Evolutionary conservation across 2,329 filamentous ascomycete species (phyloP).

Genomic region (Alternaria ethzedia): DNA sequence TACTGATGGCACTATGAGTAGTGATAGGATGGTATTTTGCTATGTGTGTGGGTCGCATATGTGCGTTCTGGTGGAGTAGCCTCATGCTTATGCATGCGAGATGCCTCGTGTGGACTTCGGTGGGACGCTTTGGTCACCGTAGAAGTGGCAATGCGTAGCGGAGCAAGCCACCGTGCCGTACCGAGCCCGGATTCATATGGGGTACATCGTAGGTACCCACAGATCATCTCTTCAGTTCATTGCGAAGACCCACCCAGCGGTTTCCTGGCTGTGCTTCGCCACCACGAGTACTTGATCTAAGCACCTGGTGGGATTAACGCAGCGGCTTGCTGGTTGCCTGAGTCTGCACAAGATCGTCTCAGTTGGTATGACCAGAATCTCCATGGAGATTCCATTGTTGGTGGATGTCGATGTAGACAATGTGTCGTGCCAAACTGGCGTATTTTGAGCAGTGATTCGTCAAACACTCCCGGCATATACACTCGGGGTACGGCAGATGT

Average conservation of each 20-base stretch:
- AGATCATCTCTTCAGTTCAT: conserved; percentile 3
- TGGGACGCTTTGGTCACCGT: not conserved
- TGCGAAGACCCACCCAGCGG: not conserved
- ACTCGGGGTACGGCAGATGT: not conserved
- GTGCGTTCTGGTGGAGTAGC: not conserved
- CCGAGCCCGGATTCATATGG: conserved; percentile 8
- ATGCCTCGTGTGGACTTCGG: not conserved
- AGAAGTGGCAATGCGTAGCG: conserved; percentile 1
- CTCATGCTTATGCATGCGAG: not conserved
- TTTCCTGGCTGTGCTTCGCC: conserved; percentile 1
- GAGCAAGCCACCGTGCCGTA: conserved; percentile 15
- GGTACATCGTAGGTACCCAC: conserved; percentile 6
- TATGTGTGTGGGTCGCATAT: not conserved
- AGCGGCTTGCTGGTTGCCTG: not conserved
- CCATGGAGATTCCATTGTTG: not conserved
- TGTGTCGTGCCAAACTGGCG: not conserved
- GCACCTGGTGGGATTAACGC: not conserved
- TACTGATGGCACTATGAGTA: not conserved
- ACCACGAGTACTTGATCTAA: not conserved
- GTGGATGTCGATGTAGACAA: not conserved
- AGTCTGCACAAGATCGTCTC: not conserved
- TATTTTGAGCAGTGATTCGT: not conserved
- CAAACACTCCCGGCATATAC: not conserved
- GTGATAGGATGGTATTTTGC: not conserved
- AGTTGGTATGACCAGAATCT: not conserved